Percentiles rank a stretch among this genome's conserved stretches.
Conservation (phyloP, 164 flowering plant species). For the Kalanchoe fedtschenkoi region DNA sequence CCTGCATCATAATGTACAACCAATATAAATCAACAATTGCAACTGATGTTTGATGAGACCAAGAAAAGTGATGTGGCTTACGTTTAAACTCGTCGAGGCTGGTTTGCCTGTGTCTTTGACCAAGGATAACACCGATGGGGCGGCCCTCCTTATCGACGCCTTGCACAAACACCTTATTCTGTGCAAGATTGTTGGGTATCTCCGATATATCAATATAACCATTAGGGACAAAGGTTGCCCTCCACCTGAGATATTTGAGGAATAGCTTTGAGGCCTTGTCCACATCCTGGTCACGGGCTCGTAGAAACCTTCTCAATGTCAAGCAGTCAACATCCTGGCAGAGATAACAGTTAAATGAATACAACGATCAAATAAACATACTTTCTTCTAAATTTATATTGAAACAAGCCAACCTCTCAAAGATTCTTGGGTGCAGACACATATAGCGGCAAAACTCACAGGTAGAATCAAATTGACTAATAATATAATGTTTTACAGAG, state of each 20-base stretch:
- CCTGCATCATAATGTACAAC: constrained; percentile 27
- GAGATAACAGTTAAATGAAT: neutral
- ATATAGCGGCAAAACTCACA: too few relatives aligned
- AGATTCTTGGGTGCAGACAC: too few relatives aligned
- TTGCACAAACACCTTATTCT: constrained; percentile 62
- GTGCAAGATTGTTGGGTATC: constrained; percentile 43
- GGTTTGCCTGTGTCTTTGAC: constrained; percentile 33
- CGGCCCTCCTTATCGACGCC: constrained; percentile 63
- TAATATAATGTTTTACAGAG: too few relatives aligned
- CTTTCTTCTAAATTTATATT: too few relatives aligned
- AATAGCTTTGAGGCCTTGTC: constrained; percentile 56
- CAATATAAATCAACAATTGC: neutral
- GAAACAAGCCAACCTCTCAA: too few relatives aligned
- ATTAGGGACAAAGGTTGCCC: constrained; percentile 39
- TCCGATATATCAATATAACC: constrained; percentile 45
- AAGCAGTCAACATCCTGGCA: constrained; percentile 54
- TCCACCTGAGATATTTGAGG: constrained; percentile 66
- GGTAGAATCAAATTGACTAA: too few relatives aligned
- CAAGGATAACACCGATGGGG: constrained; percentile 41
- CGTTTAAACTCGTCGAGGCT: constrained; percentile 66
- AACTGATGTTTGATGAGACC: neutral
- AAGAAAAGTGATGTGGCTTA: constrained; percentile 14
- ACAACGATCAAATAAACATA: too few relatives aligned
- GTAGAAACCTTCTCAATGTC: constrained; percentile 67
- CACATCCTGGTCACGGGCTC: constrained; percentile 63